phyloP scores from a whole-genome alignment of 1,284 basidiomycete genomes.

The Irpex lacteus region DNA sequence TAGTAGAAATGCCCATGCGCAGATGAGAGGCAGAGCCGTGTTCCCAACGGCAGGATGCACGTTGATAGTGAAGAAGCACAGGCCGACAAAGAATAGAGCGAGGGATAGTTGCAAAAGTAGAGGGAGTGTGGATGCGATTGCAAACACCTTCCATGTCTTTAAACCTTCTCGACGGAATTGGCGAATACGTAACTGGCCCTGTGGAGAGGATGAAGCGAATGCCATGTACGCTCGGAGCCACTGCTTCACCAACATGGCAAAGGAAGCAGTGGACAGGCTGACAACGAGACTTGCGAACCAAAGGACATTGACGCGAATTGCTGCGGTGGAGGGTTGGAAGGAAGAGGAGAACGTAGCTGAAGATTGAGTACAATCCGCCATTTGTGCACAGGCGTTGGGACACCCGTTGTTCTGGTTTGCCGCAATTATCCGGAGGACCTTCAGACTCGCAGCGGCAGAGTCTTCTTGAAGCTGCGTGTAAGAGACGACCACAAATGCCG shows the following conservation, averaged over 20 bases:
- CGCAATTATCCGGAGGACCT: not conserved
- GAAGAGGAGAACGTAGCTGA: not conserved
- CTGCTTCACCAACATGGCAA: constrained; percentile 6
- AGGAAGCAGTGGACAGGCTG: constrained; percentile 3
- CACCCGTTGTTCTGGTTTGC: not conserved
- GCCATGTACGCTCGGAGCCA: constrained; percentile 6
- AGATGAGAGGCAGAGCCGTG: not conserved
- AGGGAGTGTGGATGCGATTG: not conserved
- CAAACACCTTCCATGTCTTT: not conserved
- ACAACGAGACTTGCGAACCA: constrained; percentile 10
- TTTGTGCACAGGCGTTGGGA: not conserved
- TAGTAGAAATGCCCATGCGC: constrained; percentile 1
- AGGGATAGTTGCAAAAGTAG: not conserved
- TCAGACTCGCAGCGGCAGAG: not conserved
- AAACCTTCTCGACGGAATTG: constrained; percentile 4
- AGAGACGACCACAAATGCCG: not conserved
- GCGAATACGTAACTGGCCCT: constrained; percentile 2
- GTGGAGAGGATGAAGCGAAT: not conserved
- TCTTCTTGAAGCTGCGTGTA: not conserved
- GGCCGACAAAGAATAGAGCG: constrained; percentile 1
- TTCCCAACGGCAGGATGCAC: not conserved
- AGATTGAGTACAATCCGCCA: not conserved
- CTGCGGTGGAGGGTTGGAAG: not conserved
- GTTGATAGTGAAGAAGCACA: not conserved
- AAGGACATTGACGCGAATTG: constrained; percentile 4